These are phyloP conservation scores for Mycena citricolor DNA, from an alignment of 1,284 basidiomycete species.

Conservation along the genomic window DNA sequence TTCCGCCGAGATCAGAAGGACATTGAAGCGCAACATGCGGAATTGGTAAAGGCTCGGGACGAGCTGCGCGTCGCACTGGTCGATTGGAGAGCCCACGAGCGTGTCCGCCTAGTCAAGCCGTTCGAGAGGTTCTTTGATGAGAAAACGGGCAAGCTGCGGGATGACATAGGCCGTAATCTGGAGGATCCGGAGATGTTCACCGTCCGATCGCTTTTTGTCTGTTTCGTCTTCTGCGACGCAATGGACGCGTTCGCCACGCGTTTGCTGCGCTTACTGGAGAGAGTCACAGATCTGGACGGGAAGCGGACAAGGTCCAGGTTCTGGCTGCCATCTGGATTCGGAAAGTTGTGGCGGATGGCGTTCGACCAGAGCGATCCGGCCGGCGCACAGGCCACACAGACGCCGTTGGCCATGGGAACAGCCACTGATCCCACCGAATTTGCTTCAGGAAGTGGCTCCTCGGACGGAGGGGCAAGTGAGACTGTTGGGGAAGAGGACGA, in stretches of 20 bases:
- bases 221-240: conserved; percentile 42
- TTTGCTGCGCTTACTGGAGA: conserved; percentile 31
- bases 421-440: conserved; percentile 35
- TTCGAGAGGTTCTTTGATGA: conserved; percentile 41
- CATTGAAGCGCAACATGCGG: conserved; percentile 27
- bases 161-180: conserved; percentile 14
- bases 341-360: conserved; percentile 30
- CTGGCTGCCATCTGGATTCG: conserved; percentile 42
- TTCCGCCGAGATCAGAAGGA: conserved; percentile 26
- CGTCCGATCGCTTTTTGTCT: conserved; percentile 40
- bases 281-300: conserved; percentile 33
- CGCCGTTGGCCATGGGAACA: conserved; percentile 35
- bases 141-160: conserved; percentile 31
- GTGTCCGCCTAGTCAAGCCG: conserved; percentile 36
- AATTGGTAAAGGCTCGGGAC: conserved; percentile 25
- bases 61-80: conserved; percentile 30
- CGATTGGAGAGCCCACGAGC: conserved; percentile 33
- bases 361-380: conserved; percentile 5
- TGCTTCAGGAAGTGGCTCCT: conserved; percentile 4
- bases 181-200: conserved; percentile 35
- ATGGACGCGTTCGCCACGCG: conserved; percentile 39
- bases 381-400: background rate
- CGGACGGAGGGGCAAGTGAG: conserved; percentile 1
- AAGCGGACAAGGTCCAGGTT: conserved; percentile 34
- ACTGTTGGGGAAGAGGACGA: background rate